These are phyloP conservation scores for Holtermannia corniformis DNA, from an alignment of 768 basidiomycete species.

Conservation along the genomic window DNA sequence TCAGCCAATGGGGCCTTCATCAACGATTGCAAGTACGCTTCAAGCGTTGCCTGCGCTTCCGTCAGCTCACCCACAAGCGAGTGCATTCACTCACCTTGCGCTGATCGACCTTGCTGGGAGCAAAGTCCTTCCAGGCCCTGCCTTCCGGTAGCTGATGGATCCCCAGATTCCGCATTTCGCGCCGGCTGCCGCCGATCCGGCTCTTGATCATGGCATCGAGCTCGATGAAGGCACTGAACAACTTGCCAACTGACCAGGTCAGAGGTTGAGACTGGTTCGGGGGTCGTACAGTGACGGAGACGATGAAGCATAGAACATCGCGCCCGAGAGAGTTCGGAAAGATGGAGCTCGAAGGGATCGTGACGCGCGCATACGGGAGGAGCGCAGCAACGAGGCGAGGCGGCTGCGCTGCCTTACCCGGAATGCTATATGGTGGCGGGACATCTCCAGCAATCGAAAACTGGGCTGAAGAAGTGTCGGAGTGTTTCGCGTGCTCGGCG, in stretches of 20 bases:
- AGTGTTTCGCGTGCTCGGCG: not conserved
- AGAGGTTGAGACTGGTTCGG: constrained; percentile 24
- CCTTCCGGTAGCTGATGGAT: constrained; percentile 78
- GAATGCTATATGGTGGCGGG: not conserved
- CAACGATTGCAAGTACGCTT: constrained; percentile 75
- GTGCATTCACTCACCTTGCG: constrained; percentile 59
- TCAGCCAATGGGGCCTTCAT: constrained; percentile 73
- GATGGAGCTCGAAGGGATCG: constrained; percentile 72
- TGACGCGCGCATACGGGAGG: constrained; percentile 60
- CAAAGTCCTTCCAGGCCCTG: constrained; percentile 91
- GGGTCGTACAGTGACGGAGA: constrained; percentile 49
- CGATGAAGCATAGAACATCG: constrained; percentile 81
- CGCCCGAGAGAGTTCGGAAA: constrained; percentile 81
- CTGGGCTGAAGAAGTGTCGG: not conserved
- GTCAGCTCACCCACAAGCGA: not conserved
- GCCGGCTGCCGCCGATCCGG: constrained; percentile 52
- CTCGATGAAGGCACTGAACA: constrained; percentile 83
- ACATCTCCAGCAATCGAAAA: not conserved
- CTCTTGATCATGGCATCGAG: constrained; percentile 69
- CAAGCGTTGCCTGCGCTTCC: constrained; percentile 46
- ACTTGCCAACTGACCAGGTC: constrained; percentile 79
- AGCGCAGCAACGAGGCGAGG: constrained; percentile 44
- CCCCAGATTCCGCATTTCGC: constrained; percentile 56
- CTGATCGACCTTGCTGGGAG: constrained; percentile 92
- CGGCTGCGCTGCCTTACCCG: not conserved